Conservation (phyloP, 2,329 filamentous ascomycete species). For the Blastomyces silverae region DNA sequence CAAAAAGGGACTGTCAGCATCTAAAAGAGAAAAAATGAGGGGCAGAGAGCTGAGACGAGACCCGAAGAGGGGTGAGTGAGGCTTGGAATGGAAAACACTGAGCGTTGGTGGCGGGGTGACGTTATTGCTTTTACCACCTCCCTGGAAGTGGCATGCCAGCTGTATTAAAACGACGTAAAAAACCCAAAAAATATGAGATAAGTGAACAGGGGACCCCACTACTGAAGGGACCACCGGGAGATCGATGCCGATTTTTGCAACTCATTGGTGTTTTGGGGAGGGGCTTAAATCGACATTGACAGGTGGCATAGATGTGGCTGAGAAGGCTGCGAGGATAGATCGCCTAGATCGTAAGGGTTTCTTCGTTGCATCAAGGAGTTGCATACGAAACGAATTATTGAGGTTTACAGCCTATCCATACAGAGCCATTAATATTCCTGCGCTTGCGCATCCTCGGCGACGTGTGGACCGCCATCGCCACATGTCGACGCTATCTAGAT, state of each 20-base stretch:
- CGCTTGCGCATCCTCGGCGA: background rate
- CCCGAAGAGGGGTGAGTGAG: background rate
- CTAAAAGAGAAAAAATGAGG: background rate
- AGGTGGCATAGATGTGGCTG: background rate
- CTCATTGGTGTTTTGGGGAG: no score
- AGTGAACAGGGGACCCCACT: no score
- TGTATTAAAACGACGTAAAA: no score
- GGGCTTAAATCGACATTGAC: no score
- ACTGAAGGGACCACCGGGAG: no score
- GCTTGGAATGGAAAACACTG: background rate
- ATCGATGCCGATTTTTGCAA: no score
- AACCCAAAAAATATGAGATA: no score
- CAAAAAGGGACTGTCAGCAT: background rate
- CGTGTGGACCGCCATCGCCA: background rate
- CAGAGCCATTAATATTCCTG: no score
- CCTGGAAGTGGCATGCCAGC: no score
- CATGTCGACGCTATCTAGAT: background rate
- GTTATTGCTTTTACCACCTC: background rate
- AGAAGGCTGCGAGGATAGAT: background rate
- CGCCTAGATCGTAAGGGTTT: background rate
- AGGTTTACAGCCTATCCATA: no score
- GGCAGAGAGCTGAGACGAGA: background rate
- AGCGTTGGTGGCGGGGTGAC: background rate
- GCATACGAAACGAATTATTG: background rate
- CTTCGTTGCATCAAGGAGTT: background rate